phyloP scores from a whole-genome alignment of 1,284 basidiomycete genomes.

The Kalmanozyma brasiliensis region DNA sequence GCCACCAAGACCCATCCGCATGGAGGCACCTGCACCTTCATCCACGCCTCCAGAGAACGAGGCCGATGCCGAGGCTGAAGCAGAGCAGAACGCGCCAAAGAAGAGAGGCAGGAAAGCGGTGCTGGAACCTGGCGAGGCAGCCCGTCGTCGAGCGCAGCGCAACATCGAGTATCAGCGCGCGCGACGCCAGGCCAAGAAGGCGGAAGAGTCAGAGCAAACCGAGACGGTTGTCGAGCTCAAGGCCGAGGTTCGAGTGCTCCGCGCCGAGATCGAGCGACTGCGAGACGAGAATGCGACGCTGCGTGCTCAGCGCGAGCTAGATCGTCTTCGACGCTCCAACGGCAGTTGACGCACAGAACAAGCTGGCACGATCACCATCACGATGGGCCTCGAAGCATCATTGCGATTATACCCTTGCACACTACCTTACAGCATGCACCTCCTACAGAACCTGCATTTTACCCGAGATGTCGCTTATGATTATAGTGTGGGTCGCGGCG shows the following conservation, averaged over 20 bases:
- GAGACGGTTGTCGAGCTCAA: slow-evolving; percentile 46
- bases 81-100: slow-evolving; percentile 14
- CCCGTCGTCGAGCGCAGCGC: slow-evolving; percentile 34
- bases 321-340: slow-evolving; percentile 26
- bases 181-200: slow-evolving; percentile 43
- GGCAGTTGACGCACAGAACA: background rate
- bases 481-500: background rate
- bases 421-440: background rate
- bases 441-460: background rate
- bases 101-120: slow-evolving; percentile 39
- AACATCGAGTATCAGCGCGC: slow-evolving; percentile 47
- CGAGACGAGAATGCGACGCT: slow-evolving; percentile 58
- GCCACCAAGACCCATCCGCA: background rate
- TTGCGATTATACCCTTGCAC: slow-evolving; percentile 7
- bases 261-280: slow-evolving; percentile 54
- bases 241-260: slow-evolving; percentile 56
- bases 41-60: background rate
- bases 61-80: slow-evolving; percentile 1
- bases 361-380: background rate
- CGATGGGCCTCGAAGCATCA: background rate
- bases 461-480: slow-evolving; percentile 7
- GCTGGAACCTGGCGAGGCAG: slow-evolving; percentile 32
- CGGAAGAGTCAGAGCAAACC: slow-evolving; percentile 39
- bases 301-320: slow-evolving; percentile 51
- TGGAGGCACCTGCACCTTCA: background rate